A percentile compares a stretch with the other conserved stretches of the same genome.
These are phyloP conservation scores for Boletales sp. DNA, from an alignment of 768 basidiomycete species.

Conservation along the genomic window DNA sequence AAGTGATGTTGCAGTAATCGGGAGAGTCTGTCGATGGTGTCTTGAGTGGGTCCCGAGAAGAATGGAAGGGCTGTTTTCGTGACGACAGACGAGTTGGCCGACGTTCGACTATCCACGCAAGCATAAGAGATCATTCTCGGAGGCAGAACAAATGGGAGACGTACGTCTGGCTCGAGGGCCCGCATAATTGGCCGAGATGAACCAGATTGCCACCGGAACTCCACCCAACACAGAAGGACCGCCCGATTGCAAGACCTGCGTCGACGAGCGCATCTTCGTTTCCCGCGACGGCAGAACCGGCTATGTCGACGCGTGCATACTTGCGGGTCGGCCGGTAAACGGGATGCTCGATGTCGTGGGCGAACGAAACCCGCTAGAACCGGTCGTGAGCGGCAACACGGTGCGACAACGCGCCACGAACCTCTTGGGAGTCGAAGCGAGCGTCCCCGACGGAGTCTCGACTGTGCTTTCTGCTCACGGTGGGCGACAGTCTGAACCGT, in stretches of 20 bases:
- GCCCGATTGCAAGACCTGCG: constrained; percentile 80
- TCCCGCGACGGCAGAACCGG: constrained; percentile 61
- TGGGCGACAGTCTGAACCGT: constrained; percentile 34
- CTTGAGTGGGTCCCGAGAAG: constrained; percentile 30
- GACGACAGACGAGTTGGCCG: constrained; percentile 63
- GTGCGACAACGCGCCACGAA: constrained; percentile 26
- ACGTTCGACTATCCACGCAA: constrained; percentile 39
- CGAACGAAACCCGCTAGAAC: constrained; percentile 73
- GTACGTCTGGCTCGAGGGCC: constrained; percentile 50
- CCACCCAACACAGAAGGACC: constrained; percentile 90
- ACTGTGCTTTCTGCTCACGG: constrained; percentile 64
- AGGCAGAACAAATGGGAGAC: constrained; percentile 24
- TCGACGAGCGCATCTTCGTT: constrained; percentile 69
- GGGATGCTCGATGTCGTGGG: constrained; percentile 62
- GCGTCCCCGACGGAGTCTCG: constrained; percentile 77
- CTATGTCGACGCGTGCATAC: constrained; percentile 69
- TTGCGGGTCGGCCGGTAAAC: constrained; percentile 75
- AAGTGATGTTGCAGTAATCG: constrained; percentile 78
- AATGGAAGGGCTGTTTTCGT: constrained; percentile 47
- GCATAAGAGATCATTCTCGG: constrained; percentile 5
- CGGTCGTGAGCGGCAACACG: not conserved
- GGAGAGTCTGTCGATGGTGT: constrained; percentile 41
- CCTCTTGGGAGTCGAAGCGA: constrained; percentile 60
- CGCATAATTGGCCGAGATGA: constrained; percentile 73
- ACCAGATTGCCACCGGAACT: constrained; percentile 75